phyloP scores from a whole-genome alignment of 1,284 basidiomycete genomes.

The Abortiporus biennis region DNA sequence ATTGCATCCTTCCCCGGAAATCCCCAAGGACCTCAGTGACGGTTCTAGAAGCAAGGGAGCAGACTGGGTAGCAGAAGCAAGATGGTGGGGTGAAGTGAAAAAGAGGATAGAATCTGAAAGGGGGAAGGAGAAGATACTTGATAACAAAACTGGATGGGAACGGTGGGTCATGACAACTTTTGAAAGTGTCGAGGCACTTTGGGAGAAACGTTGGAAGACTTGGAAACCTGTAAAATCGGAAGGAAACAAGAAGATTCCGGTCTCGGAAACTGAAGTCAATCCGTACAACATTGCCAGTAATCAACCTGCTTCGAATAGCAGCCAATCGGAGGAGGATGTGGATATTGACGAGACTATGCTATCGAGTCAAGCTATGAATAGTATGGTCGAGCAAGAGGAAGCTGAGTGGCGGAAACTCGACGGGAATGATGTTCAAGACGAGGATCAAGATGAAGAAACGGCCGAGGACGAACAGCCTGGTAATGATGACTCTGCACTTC shows the following conservation, averaged over 20 bases:
- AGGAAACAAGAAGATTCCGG: neutral
- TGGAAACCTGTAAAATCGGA: constrained; percentile 46
- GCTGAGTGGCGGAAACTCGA: constrained; percentile 30
- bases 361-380: constrained; percentile 43
- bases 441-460: constrained; percentile 23
- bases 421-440: too few species aligned
- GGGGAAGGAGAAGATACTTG: constrained; percentile 21
- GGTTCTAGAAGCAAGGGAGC: constrained; percentile 48
- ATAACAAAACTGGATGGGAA: constrained; percentile 35
- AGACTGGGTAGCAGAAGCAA: constrained; percentile 64
- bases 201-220: constrained; percentile 51
- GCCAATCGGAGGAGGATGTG: too few species aligned
- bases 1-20: constrained; percentile 57
- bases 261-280: constrained; percentile 15
- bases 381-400: constrained; percentile 34
- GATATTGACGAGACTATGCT: constrained; percentile 54
- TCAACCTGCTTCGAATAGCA: too few species aligned
- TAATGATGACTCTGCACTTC: constrained; percentile 24
- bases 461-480: constrained; percentile 24
- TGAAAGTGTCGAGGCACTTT: constrained; percentile 76
- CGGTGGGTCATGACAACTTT: constrained; percentile 83
- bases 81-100: constrained; percentile 64
- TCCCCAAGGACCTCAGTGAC: constrained; percentile 61
- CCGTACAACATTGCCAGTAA: constrained; percentile 20
- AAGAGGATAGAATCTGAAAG: constrained; percentile 45